Evolutionary conservation across 805 yeast species (phyloP).

Genomic region (Candida morakotiae): DNA sequence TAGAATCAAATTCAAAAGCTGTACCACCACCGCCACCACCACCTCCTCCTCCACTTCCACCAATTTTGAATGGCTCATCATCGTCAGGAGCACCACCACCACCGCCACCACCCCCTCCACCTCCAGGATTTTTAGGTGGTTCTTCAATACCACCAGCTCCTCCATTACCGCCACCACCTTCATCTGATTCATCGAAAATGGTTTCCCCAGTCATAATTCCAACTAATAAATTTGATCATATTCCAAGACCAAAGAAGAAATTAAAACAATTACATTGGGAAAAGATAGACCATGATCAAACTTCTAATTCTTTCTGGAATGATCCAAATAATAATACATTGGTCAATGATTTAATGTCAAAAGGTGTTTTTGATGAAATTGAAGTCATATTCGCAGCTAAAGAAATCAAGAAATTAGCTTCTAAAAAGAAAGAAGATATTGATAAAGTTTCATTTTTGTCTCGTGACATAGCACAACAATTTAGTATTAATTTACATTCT

Average conservation of each 20-base stretch:
- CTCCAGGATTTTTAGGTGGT: slow-evolving; percentile 14
- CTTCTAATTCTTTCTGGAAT: slow-evolving; percentile 62
- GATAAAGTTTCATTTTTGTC: slow-evolving; percentile 56
- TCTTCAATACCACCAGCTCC: slow-evolving; percentile 17
- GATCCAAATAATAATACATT: slow-evolving; percentile 37
- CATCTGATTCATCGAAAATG: slow-evolving; percentile 17
- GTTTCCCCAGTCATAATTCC: slow-evolving; percentile 17
- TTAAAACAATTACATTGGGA: slow-evolving; percentile 85
- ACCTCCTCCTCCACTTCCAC: slow-evolving; percentile 23
- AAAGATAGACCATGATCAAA: slow-evolving; percentile 47
- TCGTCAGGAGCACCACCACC: slow-evolving; percentile 24
- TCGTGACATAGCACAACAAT: slow-evolving; percentile 72
- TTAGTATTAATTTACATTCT: slow-evolving; percentile 72
- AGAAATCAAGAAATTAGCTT: slow-evolving; percentile 43
- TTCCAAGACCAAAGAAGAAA: slow-evolving; percentile 56
- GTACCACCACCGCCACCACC: slow-evolving; percentile 26
- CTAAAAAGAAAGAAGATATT: slow-evolving; percentile 38
- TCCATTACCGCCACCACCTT: slow-evolving; percentile 21
- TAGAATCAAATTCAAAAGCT: slow-evolving; percentile 8
- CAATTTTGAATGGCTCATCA: slow-evolving; percentile 17
- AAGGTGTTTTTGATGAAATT: slow-evolving; percentile 64
- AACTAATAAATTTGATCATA: slow-evolving; percentile 35
- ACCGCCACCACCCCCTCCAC: slow-evolving; percentile 19
- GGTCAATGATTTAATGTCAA: slow-evolving; percentile 46
- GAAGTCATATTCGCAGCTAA: slow-evolving; percentile 58